A percentile compares a stretch with the other conserved stretches of the same genome.
phyloP scores from a whole-genome alignment of 2,329 filamentous ascomycete genomes.

The Diaporthe helianthi region DNA sequence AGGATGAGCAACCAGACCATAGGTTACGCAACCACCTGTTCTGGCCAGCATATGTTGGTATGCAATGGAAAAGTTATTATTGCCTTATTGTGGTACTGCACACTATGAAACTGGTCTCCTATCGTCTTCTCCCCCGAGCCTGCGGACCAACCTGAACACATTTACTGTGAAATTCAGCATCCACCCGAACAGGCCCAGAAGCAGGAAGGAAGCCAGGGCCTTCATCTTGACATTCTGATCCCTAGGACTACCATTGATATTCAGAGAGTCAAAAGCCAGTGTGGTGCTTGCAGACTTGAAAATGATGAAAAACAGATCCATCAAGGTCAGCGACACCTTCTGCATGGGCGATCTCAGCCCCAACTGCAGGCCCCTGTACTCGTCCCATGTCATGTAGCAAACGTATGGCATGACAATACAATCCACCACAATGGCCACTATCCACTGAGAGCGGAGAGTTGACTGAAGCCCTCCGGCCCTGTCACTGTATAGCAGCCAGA shows the following conservation, averaged over 20 bases:
- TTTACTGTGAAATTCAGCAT: constrained; percentile 88
- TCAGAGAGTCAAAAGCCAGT: constrained; percentile 85
- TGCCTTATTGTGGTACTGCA: constrained; percentile 41
- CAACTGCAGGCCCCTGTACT: constrained; percentile 93
- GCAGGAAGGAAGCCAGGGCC: constrained; percentile 77
- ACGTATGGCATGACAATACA: constrained; percentile 89
- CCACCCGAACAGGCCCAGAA: constrained; percentile 89
- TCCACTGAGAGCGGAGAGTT: constrained; percentile 69
- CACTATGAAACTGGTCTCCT: constrained; percentile 29
- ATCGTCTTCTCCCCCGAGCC: constrained; percentile 58
- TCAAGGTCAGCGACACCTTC: constrained; percentile 87
- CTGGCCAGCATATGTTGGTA: neutral
- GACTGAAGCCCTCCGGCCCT: constrained; percentile 43
- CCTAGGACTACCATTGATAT: constrained; percentile 54
- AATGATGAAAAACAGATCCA: constrained; percentile 96
- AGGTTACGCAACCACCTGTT: neutral
- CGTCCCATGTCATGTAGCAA: constrained; percentile 92
- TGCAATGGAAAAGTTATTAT: neutral
- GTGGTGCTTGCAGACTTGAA: constrained; percentile 95
- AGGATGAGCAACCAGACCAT: neutral
- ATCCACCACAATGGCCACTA: constrained; percentile 90
- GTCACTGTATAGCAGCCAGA: constrained; percentile 61
- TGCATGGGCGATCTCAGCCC: constrained; percentile 83
- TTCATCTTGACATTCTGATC: constrained; percentile 41
- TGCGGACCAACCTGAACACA: constrained; percentile 73